Evolutionary conservation across 352 stramenopile species (phyloP), one percentile per base, ranked within the genome.

Genomic region (Phytophthora foliorum): DNA sequence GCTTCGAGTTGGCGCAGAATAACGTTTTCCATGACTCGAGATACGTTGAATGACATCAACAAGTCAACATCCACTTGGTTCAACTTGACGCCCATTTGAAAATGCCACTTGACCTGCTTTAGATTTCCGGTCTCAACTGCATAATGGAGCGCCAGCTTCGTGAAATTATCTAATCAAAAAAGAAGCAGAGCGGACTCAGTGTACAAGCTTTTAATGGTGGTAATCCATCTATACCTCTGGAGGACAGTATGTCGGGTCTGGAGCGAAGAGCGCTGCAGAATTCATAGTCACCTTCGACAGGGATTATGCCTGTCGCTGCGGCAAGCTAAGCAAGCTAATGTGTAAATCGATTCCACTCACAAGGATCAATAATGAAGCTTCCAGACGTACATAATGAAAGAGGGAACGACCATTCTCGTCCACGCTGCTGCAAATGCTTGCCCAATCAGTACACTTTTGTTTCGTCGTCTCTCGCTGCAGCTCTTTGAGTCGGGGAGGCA

Each of bases 311-410:
- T 16, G 59, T 46, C 4, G 54, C 75, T 19, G 64, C 58, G 2
- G 72, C 72, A 56, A 75, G 36, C 74, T 69, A 41, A 29, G 48
- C 57, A 61, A 21, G 57, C 11, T 49, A 42, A 24, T 19, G 1
- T 21, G n/a, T 54, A 56, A 27, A 11, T 22, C 7, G 49, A 25
- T 2, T 55, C 10, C 2, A 52, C 1, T n/a, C 16, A 3, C 6
- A 29, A 19, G 9, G 1, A 9, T 27, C 17, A 21, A 41, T 4
- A 11, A 22, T 44, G 25, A 10, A 29, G 8, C 5, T 42, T 8
- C 27, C 39, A 22, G 1, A 75, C 81, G 38, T 55, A 89, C 85
- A 55, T 93, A 93, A 38, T 91, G 82, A 27, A 91, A 71, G 14
- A 89, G 44, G 3, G 82, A 80, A n/a, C 85, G 70, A 0, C 57